These are phyloP conservation scores for Hypoxylon lenormandii DNA, from an alignment of 495 filamentous ascomycete genomes.

Conservation along the genomic window DNA sequence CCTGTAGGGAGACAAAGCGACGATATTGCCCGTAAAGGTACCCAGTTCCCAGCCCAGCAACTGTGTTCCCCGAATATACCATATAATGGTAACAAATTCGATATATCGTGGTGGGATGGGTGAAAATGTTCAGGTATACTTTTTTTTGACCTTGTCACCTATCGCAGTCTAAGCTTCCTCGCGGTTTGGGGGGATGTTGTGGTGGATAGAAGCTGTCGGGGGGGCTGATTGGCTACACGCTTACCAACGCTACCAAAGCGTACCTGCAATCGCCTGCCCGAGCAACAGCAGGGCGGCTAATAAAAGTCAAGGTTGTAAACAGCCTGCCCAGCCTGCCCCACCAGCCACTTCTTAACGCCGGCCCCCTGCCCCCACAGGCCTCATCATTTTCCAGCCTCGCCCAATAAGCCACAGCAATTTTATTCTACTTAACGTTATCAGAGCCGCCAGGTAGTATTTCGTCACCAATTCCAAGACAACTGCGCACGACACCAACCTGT, in stretches of 20 bases:
- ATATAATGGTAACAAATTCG: conserved; percentile 32
- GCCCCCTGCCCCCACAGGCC: too few species aligned
- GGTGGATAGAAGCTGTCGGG: conserved; percentile 49
- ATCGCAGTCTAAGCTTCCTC: conserved; percentile 47
- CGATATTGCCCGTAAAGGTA: conserved; percentile 28
- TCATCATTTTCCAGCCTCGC: conserved; percentile 9
- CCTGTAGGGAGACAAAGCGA: conserved; percentile 28
- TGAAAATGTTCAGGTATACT: conserved; percentile 23
- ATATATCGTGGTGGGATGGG: conserved; percentile 38
- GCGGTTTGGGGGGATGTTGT: conserved; percentile 52
- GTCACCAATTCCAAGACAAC: conserved; percentile 4
- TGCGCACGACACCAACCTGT: too few species aligned
- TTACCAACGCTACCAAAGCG: conserved; percentile 2
- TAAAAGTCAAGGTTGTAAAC: conserved; percentile 18
- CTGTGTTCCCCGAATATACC: conserved; percentile 34
- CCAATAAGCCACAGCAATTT: conserved; percentile 28
- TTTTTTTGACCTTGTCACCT: conserved; percentile 30
- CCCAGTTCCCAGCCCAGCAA: conserved; percentile 41
- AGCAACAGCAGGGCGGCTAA: conserved; percentile 49
- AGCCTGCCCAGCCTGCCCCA: conserved; percentile 8
- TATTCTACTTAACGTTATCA: background rate
- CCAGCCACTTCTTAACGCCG: conserved; percentile 6
- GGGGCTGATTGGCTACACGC: conserved; percentile 43
- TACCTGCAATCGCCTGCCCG: conserved; percentile 45
- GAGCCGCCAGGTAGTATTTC: too few species aligned